Base-by-base conservation (phyloP, 139 green algal genomes). In the Picochlorum sp. region DNA sequence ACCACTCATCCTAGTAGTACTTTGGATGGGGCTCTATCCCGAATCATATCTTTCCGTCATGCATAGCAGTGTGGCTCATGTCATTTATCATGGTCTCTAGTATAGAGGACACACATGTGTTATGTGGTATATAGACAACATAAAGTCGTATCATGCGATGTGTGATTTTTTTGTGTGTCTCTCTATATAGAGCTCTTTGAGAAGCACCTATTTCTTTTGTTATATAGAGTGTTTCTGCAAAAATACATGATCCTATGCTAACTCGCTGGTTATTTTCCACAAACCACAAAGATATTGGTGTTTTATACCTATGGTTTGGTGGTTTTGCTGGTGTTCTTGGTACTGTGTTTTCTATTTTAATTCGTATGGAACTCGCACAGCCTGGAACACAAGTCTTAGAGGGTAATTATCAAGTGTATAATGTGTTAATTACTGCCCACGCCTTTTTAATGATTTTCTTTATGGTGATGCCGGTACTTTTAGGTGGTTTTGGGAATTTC, bases 231-330 rank as follows among this genome's bases (percentile, higher is more conserved):
- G 44, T 32, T 26, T 69, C 45, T 46, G 58, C 23, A 52, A 62
- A 18, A 49, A 66, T 60, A 66, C 18, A 23, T 56, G 58, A 24
- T 44, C 21, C 49, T 66, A 66, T 81, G 57, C 59, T 76, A 56
- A 79, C 73, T 54, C 57, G 76, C 67, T 83, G 76, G 76, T 68
- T 83, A 54, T 82, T 80, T 72, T 82, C 75, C 34, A 82, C 75
- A 37, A 82, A 82, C 21, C 74, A 80, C 32, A 80, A 82, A 68
- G 77, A 85, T 78, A 82, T 82, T 61, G 78, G 74, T 69, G 82
- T 66, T 20, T 62, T 80, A 56, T 86, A 84, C 74, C 61, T 83
- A 67, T 77, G 83, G 50, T 80, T 84, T 69, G 74, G 49, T 83
- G 65, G 64, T 62, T 66, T 37, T 61, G n/a, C 34, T 66, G 26